Evolutionary conservation across 192 early-diverging fungal genomes (phyloP), one percentile per base, ranked within the genome.

Genomic region (Umbelopsis vinacea): DNA sequence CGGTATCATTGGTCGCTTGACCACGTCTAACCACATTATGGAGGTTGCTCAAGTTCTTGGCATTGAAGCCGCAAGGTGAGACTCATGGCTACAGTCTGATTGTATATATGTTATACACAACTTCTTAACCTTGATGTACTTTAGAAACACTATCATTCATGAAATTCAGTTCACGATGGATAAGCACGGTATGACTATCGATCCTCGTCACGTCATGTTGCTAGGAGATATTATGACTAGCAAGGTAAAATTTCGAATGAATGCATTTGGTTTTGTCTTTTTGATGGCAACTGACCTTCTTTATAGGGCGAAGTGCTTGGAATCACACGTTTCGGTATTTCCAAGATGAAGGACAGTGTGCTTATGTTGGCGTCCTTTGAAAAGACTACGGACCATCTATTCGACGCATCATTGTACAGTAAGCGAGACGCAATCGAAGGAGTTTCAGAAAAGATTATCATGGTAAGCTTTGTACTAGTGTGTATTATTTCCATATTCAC

Each of bases 291-390:
- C n/a, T 33, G 57, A 47, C 45, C 11, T 63, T 63, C 2, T 47
- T 57, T 21, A 29, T 70, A 91, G 91, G 98, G 98, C 15, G 97
- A 99, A 85, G 90, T 99, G 3, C 83, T 99, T 7, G 98, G 97
- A 69, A 97, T 99, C 71, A 98, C 96, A 45, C 92, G 98, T 23
- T 98, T 98, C 79, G 98, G 98, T 82, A 96, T 99, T 73, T 91
- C 96, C 67, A 98, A 99, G 87, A 99, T 99, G 97, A 97, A 97
- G 78, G 97, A 98, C 82, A 94, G 92, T 78, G 98, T 98, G 15
- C 89, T 99, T 74, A 98, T 98, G 97, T 86, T 99, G 76, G 97
- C 97, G 11, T 99, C 96, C 46, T 99, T 99, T 75, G 98, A 99
- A 84, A 99, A 98, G 86, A 99, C 98, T 0, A 98, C 97, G 0